Base-by-base conservation (phyloP, 1,284 basidiomycete species). In the Boletellus dicymbophilus region DNA sequence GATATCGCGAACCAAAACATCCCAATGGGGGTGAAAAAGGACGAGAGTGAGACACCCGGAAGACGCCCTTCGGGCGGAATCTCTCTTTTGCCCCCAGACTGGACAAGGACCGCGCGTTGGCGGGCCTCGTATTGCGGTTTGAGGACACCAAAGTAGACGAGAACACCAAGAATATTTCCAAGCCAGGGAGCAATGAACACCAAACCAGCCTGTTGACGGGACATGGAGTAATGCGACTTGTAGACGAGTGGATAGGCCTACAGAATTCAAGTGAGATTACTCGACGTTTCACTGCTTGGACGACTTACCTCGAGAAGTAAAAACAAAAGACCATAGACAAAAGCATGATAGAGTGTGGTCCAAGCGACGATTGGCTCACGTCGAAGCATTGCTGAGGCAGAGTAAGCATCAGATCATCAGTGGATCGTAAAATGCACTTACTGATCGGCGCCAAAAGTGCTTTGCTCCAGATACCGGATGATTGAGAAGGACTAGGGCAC, bases 1-100 rank as follows among this genome's bases (percentile, higher is more conserved):
- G 60, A 46, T 12, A 66, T 21, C 13, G 64, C 50, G 21, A 65
- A 65, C 60, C 62, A 66, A 39, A 66, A 57, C 62, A 66, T 59
- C 43, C 62, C 62, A 26, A 66, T 16, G 5, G 60, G 54, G 6
- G 56, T 61, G 38, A 63, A 55, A 22, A 63, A 25, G 0, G 64
- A 65, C 3, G 62, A 38, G 6, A 63, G 36, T 2, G 57, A 39
- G 30, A 65, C 41, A 10, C 62, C 60, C 1, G 60, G 64, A 16
- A 66, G 57, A 33, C 54, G 64, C 15, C 41, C 55, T 42, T 63
- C 62, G 5, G 62, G 62, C 0, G 49, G 43, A 12, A 59, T 58
- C 15, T 58, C 33, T 13, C 58, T 51, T 40, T 59, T 59, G 9
- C 60, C 58, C 0, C 37, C 42, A 5, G 53, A 57, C 42, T 50